Evolutionary conservation across 78 protist genomes (phyloP).

Genomic region (Pigoraptor vietnamica): DNA sequence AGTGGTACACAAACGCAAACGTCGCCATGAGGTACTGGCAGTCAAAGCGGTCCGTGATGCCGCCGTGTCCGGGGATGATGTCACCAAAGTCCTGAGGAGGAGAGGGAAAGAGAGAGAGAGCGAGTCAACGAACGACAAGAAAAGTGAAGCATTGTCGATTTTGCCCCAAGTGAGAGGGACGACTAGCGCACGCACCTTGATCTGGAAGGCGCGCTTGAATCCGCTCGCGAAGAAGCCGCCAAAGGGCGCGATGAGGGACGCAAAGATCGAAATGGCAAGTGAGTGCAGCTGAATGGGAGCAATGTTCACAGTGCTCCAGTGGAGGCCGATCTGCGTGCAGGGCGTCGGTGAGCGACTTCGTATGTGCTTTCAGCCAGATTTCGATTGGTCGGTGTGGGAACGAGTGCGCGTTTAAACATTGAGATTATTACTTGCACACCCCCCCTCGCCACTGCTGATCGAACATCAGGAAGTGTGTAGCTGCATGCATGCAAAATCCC

Average conservation of each 20-base stretch:
- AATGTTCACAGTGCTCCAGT: constrained; percentile 1
- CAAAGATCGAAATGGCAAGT: constrained; percentile 72
- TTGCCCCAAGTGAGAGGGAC: background rate
- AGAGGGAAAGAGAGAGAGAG: background rate
- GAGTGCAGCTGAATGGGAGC: constrained; percentile 73
- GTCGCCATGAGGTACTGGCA: constrained; percentile 84
- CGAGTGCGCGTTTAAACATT: no score
- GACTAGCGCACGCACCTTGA: constrained; percentile 47
- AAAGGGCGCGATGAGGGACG: constrained; percentile 90
- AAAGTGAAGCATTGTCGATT: no score
- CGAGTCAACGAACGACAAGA: background rate
- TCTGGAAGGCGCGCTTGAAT: constrained; percentile 88
- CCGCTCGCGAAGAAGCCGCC: constrained; percentile 96
- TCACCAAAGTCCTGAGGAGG: constrained; percentile 75
- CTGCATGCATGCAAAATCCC: no score
- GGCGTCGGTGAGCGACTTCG: no score
- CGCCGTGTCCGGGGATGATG: constrained; percentile 95
- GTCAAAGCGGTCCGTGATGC: constrained; percentile 90
- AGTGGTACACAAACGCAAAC: constrained; percentile 63
- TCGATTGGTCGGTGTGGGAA: no score
- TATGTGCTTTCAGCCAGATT: no score
- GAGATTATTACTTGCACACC: no score
- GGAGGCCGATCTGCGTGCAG: background rate
- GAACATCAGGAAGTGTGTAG: no score
- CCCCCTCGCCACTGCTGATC: no score